phyloP scores from a whole-genome alignment of 495 filamentous ascomycete species.

The Talaromyces thailandensis region DNA sequence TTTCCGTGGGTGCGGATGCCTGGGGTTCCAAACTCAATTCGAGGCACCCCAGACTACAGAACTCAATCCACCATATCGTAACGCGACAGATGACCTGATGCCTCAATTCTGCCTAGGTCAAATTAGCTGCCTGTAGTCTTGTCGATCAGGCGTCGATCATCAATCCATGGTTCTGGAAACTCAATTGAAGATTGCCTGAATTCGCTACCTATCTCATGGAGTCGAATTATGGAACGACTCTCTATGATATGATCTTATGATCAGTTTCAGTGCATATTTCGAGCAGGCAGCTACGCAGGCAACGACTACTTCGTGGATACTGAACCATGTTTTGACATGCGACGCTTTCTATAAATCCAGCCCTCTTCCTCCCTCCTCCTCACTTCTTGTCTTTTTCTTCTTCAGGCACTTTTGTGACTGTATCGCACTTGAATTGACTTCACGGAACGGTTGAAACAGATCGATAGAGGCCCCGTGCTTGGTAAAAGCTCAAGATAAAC shows the following conservation, averaged over 20 bases:
- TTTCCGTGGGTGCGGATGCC: not conserved
- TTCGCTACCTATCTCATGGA: not conserved
- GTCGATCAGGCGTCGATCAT: not conserved
- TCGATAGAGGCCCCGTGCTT: not conserved
- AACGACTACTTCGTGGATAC: not conserved
- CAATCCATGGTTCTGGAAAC: not conserved
- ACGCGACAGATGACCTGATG: not conserved
- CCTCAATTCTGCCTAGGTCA: not conserved
- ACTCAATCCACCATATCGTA: not conserved
- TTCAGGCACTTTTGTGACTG: constrained; percentile 1
- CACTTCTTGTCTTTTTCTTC: not conserved
- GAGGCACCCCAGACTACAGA: not conserved
- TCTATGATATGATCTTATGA: not conserved
- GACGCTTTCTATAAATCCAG: not conserved
- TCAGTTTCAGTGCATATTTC: not conserved
- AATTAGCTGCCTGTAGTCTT: not conserved
- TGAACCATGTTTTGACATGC: not conserved
- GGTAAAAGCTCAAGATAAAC: constrained; percentile 8
- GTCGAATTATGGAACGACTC: not conserved
- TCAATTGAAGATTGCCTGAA: not conserved
- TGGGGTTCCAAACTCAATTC: not conserved
- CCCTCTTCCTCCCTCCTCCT: not conserved
- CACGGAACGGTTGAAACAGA: constrained; percentile 2
- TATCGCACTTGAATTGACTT: constrained; percentile 2
- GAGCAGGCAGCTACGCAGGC: not conserved